Conservation (phyloP, 2,329 filamentous ascomycete genomes). For the Alternaria brassicicola region DNA sequence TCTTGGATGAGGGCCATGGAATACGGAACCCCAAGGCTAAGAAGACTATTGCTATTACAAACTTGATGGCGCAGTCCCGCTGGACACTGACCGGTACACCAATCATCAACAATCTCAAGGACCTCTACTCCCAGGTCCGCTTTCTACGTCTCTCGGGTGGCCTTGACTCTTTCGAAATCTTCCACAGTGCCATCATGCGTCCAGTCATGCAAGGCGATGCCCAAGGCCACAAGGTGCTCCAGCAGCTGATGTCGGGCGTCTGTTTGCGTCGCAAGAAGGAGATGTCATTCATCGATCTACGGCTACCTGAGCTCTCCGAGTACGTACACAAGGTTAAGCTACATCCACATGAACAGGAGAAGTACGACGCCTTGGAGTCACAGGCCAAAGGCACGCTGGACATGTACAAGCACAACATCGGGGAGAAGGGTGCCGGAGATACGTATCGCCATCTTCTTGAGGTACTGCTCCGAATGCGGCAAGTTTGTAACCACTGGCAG, state of each 20-base stretch:
- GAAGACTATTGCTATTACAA: conserved; percentile 70
- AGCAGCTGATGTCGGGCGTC: conserved; percentile 78
- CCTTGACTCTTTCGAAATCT: conserved; percentile 73
- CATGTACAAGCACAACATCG: conserved; percentile 59
- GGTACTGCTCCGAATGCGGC: conserved; percentile 79
- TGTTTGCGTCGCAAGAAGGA: conserved; percentile 84
- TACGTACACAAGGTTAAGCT: conserved; percentile 79
- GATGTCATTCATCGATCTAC: conserved; percentile 85
- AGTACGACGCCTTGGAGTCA: conserved; percentile 72
- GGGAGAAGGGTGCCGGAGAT: conserved; percentile 51
- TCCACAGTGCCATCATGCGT: conserved; percentile 73
- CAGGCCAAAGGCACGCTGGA: conserved; percentile 76
- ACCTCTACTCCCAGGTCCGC: conserved; percentile 78
- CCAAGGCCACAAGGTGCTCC: conserved; percentile 68
- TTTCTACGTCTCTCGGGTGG: conserved; percentile 80
- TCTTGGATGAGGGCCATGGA: conserved; percentile 59
- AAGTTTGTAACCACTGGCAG: conserved; percentile 89
- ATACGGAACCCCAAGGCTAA: conserved; percentile 81
- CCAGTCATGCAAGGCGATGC: conserved; percentile 66
- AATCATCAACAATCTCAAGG: conserved; percentile 81
- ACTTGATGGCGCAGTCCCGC: conserved; percentile 70
- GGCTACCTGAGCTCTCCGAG: conserved; percentile 76
- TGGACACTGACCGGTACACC: conserved; percentile 71
- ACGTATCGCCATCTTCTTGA: conserved; percentile 78
- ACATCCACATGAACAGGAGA: conserved; percentile 72